Conservation (phyloP, 2,329 filamentous ascomycete species). For the Fusarium torreyae region DNA sequence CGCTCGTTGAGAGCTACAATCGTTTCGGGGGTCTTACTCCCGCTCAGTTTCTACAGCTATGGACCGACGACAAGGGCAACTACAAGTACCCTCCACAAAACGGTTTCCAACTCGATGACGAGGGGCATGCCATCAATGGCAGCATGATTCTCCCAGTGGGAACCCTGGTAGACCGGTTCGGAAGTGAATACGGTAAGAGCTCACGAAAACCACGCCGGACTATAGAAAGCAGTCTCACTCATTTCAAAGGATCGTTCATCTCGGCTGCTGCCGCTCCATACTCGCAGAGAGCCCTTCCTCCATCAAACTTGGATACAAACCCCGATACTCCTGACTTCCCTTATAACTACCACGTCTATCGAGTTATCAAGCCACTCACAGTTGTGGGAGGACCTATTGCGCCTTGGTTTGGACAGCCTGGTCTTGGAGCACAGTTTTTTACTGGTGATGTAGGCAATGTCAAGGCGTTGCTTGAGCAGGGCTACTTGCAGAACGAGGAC, state of each 20-base stretch:
- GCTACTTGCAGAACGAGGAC: slow-evolving; percentile 35
- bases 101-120: slow-evolving; percentile 59
- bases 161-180: slow-evolving; percentile 64
- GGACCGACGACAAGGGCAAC: slow-evolving; percentile 49
- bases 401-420: slow-evolving; percentile 66
- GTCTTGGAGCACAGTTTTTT: slow-evolving; percentile 57
- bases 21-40: slow-evolving; percentile 59
- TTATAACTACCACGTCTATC: slow-evolving; percentile 66
- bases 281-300: slow-evolving; percentile 63
- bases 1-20: slow-evolving; percentile 53
- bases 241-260: slow-evolving; percentile 52
- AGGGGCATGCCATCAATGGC: slow-evolving; percentile 57
- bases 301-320: slow-evolving; percentile 60
- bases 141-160: slow-evolving; percentile 59
- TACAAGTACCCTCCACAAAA: slow-evolving; percentile 59
- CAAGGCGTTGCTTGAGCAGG: slow-evolving; percentile 38
- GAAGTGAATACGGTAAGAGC: slow-evolving; percentile 58
- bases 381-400: slow-evolving; percentile 63
- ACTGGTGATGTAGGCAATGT: slow-evolving; percentile 50
- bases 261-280: slow-evolving; percentile 63
- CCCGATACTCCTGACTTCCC: slow-evolving; percentile 54
- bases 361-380: slow-evolving; percentile 57
- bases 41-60: slow-evolving; percentile 57
- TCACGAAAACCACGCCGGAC: accelerated
- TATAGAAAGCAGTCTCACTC: slow-evolving; percentile 5